Conservation (phyloP, 2,329 filamentous ascomycete species). For the Diaporthe aspalathi region DNA sequence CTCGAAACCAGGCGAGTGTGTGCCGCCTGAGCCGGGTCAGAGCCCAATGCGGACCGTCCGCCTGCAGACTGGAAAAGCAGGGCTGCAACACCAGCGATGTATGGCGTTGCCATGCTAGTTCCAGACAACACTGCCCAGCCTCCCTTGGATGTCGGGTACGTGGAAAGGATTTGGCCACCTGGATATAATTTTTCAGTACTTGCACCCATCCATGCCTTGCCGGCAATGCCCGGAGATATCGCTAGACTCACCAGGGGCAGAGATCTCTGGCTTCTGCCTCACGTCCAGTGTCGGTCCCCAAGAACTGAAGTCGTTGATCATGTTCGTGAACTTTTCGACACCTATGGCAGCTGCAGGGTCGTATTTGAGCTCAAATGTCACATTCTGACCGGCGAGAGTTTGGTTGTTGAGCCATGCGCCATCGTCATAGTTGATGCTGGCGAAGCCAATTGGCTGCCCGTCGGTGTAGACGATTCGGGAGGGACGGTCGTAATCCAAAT, state of each 20-base stretch:
- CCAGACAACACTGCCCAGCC: constrained; percentile 54
- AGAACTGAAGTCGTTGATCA: constrained; percentile 45
- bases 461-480: neutral
- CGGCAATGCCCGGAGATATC: neutral
- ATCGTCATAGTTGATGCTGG: neutral
- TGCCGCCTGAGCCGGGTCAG: constrained; percentile 12
- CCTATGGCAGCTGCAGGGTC: neutral
- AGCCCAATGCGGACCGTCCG: constrained; percentile 35
- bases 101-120: constrained; percentile 58
- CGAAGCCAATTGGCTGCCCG: neutral
- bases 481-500: neutral
- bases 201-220: neutral
- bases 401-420: neutral
- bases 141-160: constrained; percentile 48
- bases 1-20: constrained; percentile 33
- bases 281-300: constrained; percentile 55
- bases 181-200: accelerated
- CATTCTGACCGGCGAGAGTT: neutral
- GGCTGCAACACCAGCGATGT: constrained; percentile 52
- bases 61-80: constrained; percentile 45
- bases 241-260: constrained; percentile 41
- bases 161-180: constrained; percentile 55
- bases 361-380: neutral
- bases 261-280: constrained; percentile 49
- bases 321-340: neutral